Evolutionary conservation across 2,329 filamentous ascomycete species (phyloP), one percentile per base, ranked within the genome.

Genomic region (Knufia petricola): DNA sequence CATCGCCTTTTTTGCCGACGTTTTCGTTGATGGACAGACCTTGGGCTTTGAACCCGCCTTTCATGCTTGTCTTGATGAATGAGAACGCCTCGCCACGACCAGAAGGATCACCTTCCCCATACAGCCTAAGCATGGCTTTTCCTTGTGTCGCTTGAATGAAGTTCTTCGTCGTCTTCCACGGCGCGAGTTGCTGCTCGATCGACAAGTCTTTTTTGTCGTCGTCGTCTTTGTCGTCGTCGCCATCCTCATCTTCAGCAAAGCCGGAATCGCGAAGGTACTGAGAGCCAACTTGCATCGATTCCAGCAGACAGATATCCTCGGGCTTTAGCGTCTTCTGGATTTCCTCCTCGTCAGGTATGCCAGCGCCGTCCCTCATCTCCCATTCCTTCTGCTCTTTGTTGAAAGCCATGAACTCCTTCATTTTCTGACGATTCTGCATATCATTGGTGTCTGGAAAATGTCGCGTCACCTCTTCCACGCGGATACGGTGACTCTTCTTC

Each of bases 51-150:
- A 95, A 98, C 0, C 92, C 92, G 53, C 92, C 92, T 67, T 98
- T 98, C 92, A 98, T 98, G 1, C 87, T 94, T 0, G 89, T 95
- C 62, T 92, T 88, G 65, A 98, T 89, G 65, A 98, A 95, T 63
- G 87, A 95, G 71, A 96, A 95, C 2, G 87, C 92, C 51, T 95
- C 81, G 1, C 92, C 92, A 59, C 89, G 85, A 20, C 88, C 88
- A 0, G 90, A 95, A 2, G 92, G 92, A 62, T 98, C 92, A 49
- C 92, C 92, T 56, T 94, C 87, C 17, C 92, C 92, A 59, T 95
- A 89, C 10, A 98, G 76, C 58, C 89, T 85, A 39, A 98, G 77
- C 92, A 98, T 98, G 2, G 92, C 92, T 64, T 98, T 98, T 51
- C 88, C 87, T 52, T 88, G 83, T 43, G 87, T 90, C 1, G 92